Evolutionary conservation across 2,329 filamentous ascomycete species (phyloP), one percentile per base, ranked within the genome.

Genomic region (Xylaria polymorpha): DNA sequence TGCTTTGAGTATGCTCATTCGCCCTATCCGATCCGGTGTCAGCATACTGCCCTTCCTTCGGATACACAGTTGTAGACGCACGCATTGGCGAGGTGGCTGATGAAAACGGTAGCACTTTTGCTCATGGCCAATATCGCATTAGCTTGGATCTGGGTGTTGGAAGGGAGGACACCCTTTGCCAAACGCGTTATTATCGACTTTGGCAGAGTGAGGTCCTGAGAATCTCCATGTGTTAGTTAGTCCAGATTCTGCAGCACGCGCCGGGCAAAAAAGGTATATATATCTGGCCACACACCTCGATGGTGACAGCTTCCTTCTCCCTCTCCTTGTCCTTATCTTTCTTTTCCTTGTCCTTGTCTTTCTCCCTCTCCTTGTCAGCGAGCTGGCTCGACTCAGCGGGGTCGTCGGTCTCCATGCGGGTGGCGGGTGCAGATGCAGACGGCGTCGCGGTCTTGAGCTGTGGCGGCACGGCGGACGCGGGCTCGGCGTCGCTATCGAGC

Each of bases 21-120:
- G 93, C 91, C 70, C 92, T 94, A 71, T 41, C 20, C 20, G 14
- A 15, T 5, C 5, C 4, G 5, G 2, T 20, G 44, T 68, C 61
- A 68, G 68, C 58, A 58, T 64, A 10, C 5, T 57, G 37, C 43
- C 44, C 9, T 35, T 1, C n/a, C 29, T 2, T 39, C 18, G 25
- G 9, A 32, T 20, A 25, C 18, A 7, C 15, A 29, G 35, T 39
- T n/a, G 50, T 20, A 14, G 60, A 85, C 91, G 64, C 86, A 95
- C 92, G 90, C 87, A 70, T 88, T 87, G 53, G 92, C 90, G 39
- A 96, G 83, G 79, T 94, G 93, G 81, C 89, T 95, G 74, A 96
- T 91, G 77, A 96, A 96, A 0, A 96, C 90, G 1, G 92, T 94
- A 8, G 93, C 91, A 80, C 91, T 92, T 81, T 94, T 94, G 73